These are phyloP conservation scores for Dissoconium aciculare DNA, from an alignment of 2,329 filamentous ascomycete species.

Conservation along the genomic window DNA sequence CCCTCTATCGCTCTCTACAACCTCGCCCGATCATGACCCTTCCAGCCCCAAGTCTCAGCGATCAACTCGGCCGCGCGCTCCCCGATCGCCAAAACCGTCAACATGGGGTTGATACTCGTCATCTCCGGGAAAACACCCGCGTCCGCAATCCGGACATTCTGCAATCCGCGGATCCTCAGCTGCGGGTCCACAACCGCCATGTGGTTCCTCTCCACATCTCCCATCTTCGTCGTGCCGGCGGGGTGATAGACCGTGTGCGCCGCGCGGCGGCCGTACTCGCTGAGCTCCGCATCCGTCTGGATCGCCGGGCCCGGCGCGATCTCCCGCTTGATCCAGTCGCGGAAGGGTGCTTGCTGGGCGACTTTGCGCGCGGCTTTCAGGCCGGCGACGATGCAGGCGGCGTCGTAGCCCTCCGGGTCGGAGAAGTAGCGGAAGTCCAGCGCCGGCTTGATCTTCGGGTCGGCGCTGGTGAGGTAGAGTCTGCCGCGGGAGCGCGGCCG, in stretches of 20 bases:
- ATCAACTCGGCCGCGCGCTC: constrained; percentile 78
- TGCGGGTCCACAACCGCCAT: constrained; percentile 67
- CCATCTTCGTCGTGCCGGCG: constrained; percentile 83
- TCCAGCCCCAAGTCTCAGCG: constrained; percentile 56
- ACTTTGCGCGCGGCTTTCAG: constrained; percentile 64
- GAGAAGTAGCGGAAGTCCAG: constrained; percentile 86
- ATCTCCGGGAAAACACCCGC: constrained; percentile 82
- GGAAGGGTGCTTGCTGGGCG: constrained; percentile 61
- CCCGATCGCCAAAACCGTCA: constrained; percentile 71
- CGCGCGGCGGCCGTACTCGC: constrained; percentile 63
- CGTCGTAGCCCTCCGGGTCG: constrained; percentile 71
- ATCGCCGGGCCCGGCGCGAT: constrained; percentile 61
- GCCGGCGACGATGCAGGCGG: constrained; percentile 63
- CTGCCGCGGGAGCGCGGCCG: constrained; percentile 64
- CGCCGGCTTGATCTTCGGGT: constrained; percentile 64
- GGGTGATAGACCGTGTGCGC: constrained; percentile 88
- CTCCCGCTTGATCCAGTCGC: constrained; percentile 68
- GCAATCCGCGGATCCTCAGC: constrained; percentile 56
- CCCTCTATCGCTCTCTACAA: no score
- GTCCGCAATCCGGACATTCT: constrained; percentile 65
- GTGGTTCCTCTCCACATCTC: constrained; percentile 51
- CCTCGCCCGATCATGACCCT: constrained; percentile 38
- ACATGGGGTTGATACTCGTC: constrained; percentile 76
- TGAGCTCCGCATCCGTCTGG: constrained; percentile 64
- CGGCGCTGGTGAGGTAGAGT: constrained; percentile 60